phyloP scores from a whole-genome alignment of 2,329 filamentous ascomycete species.

The Calonectria fujianensis region DNA sequence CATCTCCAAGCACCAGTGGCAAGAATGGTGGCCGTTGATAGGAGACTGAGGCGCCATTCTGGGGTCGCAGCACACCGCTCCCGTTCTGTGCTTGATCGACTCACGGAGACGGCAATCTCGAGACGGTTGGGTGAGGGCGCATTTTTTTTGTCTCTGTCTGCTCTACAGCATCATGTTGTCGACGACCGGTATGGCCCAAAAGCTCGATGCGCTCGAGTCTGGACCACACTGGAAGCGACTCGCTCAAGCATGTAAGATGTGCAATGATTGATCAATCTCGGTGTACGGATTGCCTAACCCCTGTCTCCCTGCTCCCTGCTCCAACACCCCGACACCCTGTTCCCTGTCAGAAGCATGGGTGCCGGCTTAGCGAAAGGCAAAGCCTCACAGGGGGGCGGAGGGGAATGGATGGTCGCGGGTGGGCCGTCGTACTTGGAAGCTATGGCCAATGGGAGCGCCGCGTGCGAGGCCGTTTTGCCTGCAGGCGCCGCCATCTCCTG shows the following conservation, averaged over 20 bases:
- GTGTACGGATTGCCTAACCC: conserved; percentile 44
- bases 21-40: conserved; percentile 30
- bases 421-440: conserved; percentile 26
- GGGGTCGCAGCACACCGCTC: conserved; percentile 35
- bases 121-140: conserved; percentile 20
- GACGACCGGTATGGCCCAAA: background rate
- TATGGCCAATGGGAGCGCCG: conserved; percentile 42
- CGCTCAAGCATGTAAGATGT: conserved; percentile 34
- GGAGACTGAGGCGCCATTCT: conserved; percentile 20
- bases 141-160: background rate
- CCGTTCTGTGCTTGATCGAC: conserved; percentile 27
- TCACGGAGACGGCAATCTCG: conserved; percentile 13
- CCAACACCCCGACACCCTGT: conserved; percentile 35
- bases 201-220: background rate
- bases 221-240: conserved; percentile 31
- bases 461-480: conserved; percentile 43
- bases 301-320: conserved; percentile 31
- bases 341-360: conserved; percentile 42
- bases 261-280: conserved; percentile 48
- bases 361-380: conserved; percentile 44
- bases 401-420: conserved; percentile 34
- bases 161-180: background rate
- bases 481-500: conserved; percentile 33
- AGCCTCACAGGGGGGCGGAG: conserved; percentile 41
- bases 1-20: conserved; percentile 36